Conservation (phyloP, 1,139 yeast species). For the Yamadazyma membranifaciens region DNA sequence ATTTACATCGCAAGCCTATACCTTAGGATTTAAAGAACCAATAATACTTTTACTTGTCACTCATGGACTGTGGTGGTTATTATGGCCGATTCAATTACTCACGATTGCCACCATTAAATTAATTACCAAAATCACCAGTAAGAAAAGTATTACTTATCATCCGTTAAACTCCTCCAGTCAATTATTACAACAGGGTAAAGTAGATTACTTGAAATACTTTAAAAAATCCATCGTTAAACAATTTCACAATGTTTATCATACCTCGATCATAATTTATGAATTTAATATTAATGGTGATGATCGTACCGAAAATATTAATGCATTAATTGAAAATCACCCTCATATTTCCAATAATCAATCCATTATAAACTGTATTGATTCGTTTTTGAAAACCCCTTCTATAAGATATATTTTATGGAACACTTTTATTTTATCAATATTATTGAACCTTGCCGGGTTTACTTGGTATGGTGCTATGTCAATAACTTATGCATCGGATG, state of each 20-base stretch:
- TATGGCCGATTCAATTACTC: slow-evolving; percentile 75
- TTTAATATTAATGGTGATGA: slow-evolving; percentile 37
- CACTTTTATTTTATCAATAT: slow-evolving; percentile 47
- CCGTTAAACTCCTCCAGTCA: slow-evolving; percentile 22
- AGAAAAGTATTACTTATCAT: slow-evolving; percentile 22
- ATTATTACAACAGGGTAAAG: slow-evolving; percentile 11
- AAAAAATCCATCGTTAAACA: slow-evolving; percentile 46
- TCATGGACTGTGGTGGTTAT: slow-evolving; percentile 75
- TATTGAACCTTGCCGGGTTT: slow-evolving; percentile 73
- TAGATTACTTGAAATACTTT: slow-evolving; percentile 31
- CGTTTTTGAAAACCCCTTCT: slow-evolving; percentile 45
- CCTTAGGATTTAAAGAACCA: slow-evolving; percentile 65
- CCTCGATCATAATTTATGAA: slow-evolving; percentile 48
- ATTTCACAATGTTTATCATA: slow-evolving; percentile 49
- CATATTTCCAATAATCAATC: slow-evolving; percentile 41
- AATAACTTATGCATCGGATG: slow-evolving; percentile 79
- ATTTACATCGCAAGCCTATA: slow-evolving; percentile 69
- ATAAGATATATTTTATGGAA: slow-evolving; percentile 46
- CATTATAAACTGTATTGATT: slow-evolving; percentile 30
- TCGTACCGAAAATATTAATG: slow-evolving; percentile 35
- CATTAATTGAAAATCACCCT: slow-evolving; percentile 38
- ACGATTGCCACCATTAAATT: slow-evolving; percentile 41
- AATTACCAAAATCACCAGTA: slow-evolving; percentile 5
- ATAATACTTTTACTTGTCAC: slow-evolving; percentile 64
- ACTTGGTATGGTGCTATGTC: slow-evolving; percentile 89